Evolutionary conservation across 2,329 filamentous ascomycete genomes (phyloP).

Genomic region (Emergomyces africanus): DNA sequence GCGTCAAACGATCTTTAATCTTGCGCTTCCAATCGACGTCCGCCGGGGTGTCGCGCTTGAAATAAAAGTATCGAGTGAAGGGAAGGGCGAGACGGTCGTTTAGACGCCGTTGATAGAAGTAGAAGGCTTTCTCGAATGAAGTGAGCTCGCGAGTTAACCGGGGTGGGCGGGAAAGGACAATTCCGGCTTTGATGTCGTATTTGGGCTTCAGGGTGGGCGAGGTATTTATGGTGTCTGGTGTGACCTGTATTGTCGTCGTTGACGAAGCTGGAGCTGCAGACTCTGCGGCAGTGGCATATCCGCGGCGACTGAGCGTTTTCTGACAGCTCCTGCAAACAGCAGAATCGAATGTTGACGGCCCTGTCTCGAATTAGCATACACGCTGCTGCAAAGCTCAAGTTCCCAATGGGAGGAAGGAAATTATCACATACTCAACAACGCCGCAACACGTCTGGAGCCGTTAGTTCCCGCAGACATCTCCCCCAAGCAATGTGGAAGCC

Average conservation of each 20-base stretch:
- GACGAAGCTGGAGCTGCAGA: slow-evolving; percentile 21
- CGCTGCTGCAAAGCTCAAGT: not conserved
- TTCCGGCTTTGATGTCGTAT: slow-evolving; percentile 47
- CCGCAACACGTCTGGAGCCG: slow-evolving; percentile 28
- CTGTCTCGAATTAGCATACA: not conserved
- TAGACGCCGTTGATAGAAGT: slow-evolving; percentile 92
- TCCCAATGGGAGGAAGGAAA: not conserved
- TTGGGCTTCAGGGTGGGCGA: slow-evolving; percentile 20
- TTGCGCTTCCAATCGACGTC: slow-evolving; percentile 87
- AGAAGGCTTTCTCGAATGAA: slow-evolving; percentile 83
- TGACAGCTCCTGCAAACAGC: slow-evolving; percentile 33
- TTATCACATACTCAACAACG: slow-evolving; percentile 24
- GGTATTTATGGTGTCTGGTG: slow-evolving; percentile 11
- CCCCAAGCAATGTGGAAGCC: slow-evolving; percentile 8
- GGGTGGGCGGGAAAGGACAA: slow-evolving; percentile 80
- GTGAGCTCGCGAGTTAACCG: slow-evolving; percentile 72
- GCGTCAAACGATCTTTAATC: slow-evolving; percentile 59
- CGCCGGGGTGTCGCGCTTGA: slow-evolving; percentile 74
- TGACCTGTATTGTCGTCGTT: slow-evolving; percentile 5
- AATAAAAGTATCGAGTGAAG: slow-evolving; percentile 87
- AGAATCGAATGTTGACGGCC: slow-evolving; percentile 23
- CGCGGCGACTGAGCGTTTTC: slow-evolving; percentile 27
- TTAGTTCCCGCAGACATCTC: slow-evolving; percentile 30
- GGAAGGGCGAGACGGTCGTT: slow-evolving; percentile 84
- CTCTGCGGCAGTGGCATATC: slow-evolving; percentile 29